phyloP scores from a whole-genome alignment of 2,329 filamentous ascomycete species.

The Scleromitrula shiraiana region DNA sequence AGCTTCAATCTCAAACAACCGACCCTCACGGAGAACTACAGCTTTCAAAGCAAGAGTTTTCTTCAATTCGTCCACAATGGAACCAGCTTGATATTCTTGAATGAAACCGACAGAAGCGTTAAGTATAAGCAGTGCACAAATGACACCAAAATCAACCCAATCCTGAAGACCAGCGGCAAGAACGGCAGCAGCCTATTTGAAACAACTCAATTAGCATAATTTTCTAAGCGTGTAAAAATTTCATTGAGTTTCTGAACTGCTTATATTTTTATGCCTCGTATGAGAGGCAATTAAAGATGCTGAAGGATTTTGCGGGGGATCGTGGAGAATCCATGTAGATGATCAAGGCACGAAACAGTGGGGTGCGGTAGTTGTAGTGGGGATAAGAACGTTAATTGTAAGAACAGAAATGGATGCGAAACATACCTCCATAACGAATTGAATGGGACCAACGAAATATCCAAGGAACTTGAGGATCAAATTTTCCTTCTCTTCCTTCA shows the following conservation, averaged over 20 bases:
- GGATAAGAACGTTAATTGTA: slow-evolving; percentile 10
- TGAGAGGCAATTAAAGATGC: not conserved
- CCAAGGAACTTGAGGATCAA: slow-evolving; percentile 71
- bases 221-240: not conserved
- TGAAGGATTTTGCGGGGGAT: not conserved
- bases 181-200: slow-evolving; percentile 51
- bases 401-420: slow-evolving; percentile 3
- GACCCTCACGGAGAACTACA: slow-evolving; percentile 74
- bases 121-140: slow-evolving; percentile 72
- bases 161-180: slow-evolving; percentile 77
- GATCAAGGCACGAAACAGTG: not conserved
- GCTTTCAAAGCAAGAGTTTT: slow-evolving; percentile 85
- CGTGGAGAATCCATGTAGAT: slow-evolving; percentile 5
- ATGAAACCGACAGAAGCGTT: slow-evolving; percentile 83
- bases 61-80: slow-evolving; percentile 84
- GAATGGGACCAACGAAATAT: slow-evolving; percentile 83
- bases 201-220: slow-evolving; percentile 4
- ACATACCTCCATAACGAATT: slow-evolving; percentile 86
- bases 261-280: not conserved
- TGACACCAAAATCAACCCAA: slow-evolving; percentile 92
- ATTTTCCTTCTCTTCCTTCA: slow-evolving; percentile 89
- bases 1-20: slow-evolving; percentile 70
- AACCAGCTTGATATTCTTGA: slow-evolving; percentile 84
- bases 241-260: not conserved
- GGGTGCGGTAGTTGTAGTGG: not conserved